Evolutionary conservation across 805 yeast species (phyloP).

Genomic region (Ascoidea tarda): DNA sequence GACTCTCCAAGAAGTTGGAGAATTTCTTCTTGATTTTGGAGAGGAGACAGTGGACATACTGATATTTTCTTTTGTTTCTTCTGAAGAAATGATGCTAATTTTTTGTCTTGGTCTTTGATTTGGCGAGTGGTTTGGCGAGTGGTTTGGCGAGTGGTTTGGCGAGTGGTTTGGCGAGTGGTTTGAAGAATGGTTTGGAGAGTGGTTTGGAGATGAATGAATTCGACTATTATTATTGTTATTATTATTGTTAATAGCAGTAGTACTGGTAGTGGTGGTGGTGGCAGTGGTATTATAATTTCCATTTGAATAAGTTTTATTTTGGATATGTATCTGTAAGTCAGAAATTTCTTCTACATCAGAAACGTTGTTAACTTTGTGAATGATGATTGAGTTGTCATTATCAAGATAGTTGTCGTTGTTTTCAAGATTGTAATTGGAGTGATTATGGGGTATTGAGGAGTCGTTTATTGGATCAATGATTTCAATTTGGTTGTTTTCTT

Average conservation of each 20-base stretch:
- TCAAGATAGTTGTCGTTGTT: background rate
- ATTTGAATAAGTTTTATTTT: conserved; percentile 1
- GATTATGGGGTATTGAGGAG: background rate
- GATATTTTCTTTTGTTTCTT: background rate
- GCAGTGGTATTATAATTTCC: conserved; percentile 16
- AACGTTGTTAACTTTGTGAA: background rate
- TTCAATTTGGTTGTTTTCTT: conserved; percentile 1
- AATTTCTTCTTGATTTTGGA: background rate
- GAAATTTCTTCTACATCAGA: background rate
- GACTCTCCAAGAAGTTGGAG: conserved; percentile 9
- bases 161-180: background rate
- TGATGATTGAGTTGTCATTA: background rate
- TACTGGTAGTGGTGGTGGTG: conserved; percentile 17
- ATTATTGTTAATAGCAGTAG: background rate
- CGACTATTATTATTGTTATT: no score
- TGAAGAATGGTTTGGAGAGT: no score
- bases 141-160: background rate
- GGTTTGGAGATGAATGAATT: background rate
- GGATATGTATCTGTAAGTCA: background rate
- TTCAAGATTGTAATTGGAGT: background rate
- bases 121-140: background rate
- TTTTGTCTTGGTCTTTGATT: background rate
- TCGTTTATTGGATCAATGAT: background rate
- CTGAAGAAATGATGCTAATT: background rate
- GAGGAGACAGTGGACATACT: no score